A percentile compares a stretch with the other conserved stretches of the same genome.
phyloP scores from a whole-genome alignment of 805 yeast genomes.

The Kodamaea leandrae region DNA sequence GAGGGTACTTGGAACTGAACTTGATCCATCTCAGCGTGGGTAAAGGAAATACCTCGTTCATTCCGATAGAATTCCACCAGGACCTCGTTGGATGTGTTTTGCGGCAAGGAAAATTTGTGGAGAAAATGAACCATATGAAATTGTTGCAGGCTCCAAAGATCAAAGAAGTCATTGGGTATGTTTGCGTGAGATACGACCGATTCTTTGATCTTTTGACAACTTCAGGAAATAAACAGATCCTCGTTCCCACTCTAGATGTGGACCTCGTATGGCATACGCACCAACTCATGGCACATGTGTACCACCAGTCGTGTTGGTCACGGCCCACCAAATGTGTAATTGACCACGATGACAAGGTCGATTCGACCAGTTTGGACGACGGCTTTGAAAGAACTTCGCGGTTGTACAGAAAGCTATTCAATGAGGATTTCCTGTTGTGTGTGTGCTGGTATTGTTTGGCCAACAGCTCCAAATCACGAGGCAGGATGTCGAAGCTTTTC shows the following conservation, averaged over 20 bases:
- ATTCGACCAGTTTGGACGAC: neutral
- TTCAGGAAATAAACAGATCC: neutral
- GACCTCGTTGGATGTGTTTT: constrained; percentile 26
- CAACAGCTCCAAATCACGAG: neutral
- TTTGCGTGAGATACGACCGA: constrained; percentile 18
- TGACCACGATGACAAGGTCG: constrained; percentile 6
- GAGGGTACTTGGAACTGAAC: constrained; percentile 2
- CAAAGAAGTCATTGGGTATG: constrained; percentile 12
- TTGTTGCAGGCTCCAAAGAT: constrained; percentile 14
- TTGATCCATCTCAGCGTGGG: constrained; percentile 4
- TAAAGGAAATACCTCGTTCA: neutral
- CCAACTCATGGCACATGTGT: constrained; percentile 16
- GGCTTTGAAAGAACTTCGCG: constrained; percentile 11
- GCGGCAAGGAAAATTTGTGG: constrained; percentile 23
- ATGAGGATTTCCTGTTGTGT: constrained; percentile 12
- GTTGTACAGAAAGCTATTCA: constrained; percentile 9
- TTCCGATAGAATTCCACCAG: constrained; percentile 12
- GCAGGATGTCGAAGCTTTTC: no score
- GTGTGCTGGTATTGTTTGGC: constrained; percentile 11
- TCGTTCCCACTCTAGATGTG: constrained; percentile 27
- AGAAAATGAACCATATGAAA: constrained; percentile 18
- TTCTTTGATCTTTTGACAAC: constrained; percentile 17
- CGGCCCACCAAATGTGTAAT: constrained; percentile 13
- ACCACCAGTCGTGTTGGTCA: constrained; percentile 15
- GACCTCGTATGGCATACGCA: constrained; percentile 31